Evolutionary conservation across 768 basidiomycete species (phyloP).

Genomic region (Termitomyces titanicus): DNA sequence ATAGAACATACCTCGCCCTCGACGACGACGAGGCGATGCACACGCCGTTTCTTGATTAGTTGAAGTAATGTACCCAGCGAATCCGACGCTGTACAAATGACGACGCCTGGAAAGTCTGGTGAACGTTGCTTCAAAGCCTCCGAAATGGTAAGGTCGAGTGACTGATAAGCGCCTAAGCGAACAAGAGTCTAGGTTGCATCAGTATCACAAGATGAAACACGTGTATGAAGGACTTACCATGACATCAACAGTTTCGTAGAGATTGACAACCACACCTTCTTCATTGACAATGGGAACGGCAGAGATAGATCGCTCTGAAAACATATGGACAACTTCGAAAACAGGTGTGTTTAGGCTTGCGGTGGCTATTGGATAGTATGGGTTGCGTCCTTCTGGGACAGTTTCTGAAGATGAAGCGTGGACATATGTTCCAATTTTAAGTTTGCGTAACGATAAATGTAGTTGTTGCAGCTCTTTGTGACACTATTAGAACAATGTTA

Average conservation of each 20-base stretch:
- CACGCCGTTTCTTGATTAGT: slow-evolving; percentile 88
- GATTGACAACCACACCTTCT: slow-evolving; percentile 88
- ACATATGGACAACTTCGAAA: slow-evolving; percentile 98
- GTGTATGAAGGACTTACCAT: slow-evolving; percentile 54
- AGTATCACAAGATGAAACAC: background rate
- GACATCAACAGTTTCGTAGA: slow-evolving; percentile 99
- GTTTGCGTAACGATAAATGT: slow-evolving; percentile 73
- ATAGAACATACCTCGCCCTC: slow-evolving; percentile 70
- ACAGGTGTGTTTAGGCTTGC: slow-evolving; percentile 90
- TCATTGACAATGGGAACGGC: slow-evolving; percentile 96
- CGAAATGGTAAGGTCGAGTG: slow-evolving; percentile 90
- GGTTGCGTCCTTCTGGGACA: slow-evolving; percentile 53
- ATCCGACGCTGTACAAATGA: slow-evolving; percentile 91
- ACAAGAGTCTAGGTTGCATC: slow-evolving; percentile 73
- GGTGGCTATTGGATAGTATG: slow-evolving; percentile 88
- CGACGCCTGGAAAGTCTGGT: slow-evolving; percentile 94
- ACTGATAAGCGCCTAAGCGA: slow-evolving; percentile 89
- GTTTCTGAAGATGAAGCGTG: slow-evolving; percentile 44
- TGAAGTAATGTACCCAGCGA: slow-evolving; percentile 88
- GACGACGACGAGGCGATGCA: slow-evolving; percentile 93
- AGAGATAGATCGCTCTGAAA: slow-evolving; percentile 91
- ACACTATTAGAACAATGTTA: slow-evolving; percentile 51
- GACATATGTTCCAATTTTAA: slow-evolving; percentile 94
- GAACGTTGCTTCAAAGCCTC: slow-evolving; percentile 91
- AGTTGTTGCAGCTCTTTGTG: slow-evolving; percentile 79